Conservation (phyloP, 2,329 filamentous ascomycete species). For the Cladophialophora yegresii region DNA sequence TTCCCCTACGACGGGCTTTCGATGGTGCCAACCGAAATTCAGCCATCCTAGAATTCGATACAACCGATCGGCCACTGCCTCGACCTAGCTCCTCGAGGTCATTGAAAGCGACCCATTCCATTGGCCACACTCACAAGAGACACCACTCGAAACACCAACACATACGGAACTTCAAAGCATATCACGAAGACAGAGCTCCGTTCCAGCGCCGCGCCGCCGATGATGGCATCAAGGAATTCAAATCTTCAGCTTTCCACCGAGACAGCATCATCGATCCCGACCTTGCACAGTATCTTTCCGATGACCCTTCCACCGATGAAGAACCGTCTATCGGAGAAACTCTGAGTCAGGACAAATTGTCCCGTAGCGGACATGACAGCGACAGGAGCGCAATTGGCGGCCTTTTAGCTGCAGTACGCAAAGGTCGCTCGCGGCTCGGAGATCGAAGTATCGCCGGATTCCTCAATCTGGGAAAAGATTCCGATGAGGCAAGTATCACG, state of each 20-base stretch:
- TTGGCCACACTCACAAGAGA: constrained; percentile 70
- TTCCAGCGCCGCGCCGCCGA: constrained; percentile 76
- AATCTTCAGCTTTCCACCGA: constrained; percentile 89
- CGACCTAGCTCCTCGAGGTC: constrained; percentile 94
- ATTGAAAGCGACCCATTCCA: constrained; percentile 75
- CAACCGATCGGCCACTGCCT: constrained; percentile 69
- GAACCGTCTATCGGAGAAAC: constrained; percentile 88
- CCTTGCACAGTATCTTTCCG: constrained; percentile 90
- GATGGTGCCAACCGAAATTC: constrained; percentile 82
- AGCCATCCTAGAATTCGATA: constrained; percentile 83
- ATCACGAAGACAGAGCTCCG: constrained; percentile 77
- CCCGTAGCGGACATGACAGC: constrained; percentile 66
- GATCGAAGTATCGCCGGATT: constrained; percentile 75
- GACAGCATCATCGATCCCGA: constrained; percentile 99
- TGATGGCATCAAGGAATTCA: constrained; percentile 64
- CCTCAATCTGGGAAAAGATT: constrained; percentile 68
- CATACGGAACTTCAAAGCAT: constrained; percentile 71
- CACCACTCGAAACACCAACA: constrained; percentile 87
- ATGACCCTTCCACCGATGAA: constrained; percentile 87
- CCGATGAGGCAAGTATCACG: constrained; percentile 63
- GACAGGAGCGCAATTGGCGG: constrained; percentile 74
- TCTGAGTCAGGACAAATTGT: constrained; percentile 65
- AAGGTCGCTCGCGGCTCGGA: constrained; percentile 69
- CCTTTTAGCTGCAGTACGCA: constrained; percentile 71
- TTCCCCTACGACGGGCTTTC: constrained; percentile 64